These are phyloP conservation scores for Austroboletus niveus DNA, from an alignment of 1,284 basidiomycete species.

Conservation along the genomic window DNA sequence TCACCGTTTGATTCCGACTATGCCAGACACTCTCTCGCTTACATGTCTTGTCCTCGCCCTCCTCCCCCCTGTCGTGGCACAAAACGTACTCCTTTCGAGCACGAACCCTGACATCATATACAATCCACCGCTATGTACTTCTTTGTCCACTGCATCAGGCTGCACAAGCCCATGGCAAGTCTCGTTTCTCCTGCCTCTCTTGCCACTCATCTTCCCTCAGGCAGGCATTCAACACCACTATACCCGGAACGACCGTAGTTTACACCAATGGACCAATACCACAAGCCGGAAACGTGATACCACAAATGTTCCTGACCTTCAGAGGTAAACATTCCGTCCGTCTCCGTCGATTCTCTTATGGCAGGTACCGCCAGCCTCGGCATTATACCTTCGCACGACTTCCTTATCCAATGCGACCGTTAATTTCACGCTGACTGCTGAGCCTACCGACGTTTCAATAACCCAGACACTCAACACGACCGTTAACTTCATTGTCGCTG, in stretches of 20 bases:
- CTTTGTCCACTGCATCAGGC: slow-evolving; percentile 18
- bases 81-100: slow-evolving; percentile 41
- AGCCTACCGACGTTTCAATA: slow-evolving; percentile 27
- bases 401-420: slow-evolving; percentile 51
- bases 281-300: slow-evolving; percentile 41
- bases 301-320: slow-evolving; percentile 54
- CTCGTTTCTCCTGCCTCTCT: background rate
- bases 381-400: slow-evolving; percentile 44
- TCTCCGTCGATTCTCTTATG: slow-evolving; percentile 1
- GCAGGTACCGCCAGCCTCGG: slow-evolving; percentile 36
- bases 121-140: slow-evolving; percentile 47
- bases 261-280: slow-evolving; percentile 39
- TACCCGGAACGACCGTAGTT: slow-evolving; percentile 32
- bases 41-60: slow-evolving; percentile 15
- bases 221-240: slow-evolving; percentile 17
- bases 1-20: slow-evolving; percentile 7
- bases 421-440: slow-evolving; percentile 47
- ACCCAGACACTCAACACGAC: slow-evolving; percentile 30
- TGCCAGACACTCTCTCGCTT: slow-evolving; percentile 24
- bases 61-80: slow-evolving; percentile 5
- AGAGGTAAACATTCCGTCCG: slow-evolving; percentile 36
- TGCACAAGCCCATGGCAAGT: slow-evolving; percentile 51
- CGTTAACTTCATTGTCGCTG: slow-evolving; percentile 33
- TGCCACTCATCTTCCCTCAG: slow-evolving; percentile 1
- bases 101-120: slow-evolving; percentile 46